Evolutionary conservation across 352 stramenopile species (phyloP), one percentile per base, ranked within the genome.

Genomic region (Lagenidium sp.): DNA sequence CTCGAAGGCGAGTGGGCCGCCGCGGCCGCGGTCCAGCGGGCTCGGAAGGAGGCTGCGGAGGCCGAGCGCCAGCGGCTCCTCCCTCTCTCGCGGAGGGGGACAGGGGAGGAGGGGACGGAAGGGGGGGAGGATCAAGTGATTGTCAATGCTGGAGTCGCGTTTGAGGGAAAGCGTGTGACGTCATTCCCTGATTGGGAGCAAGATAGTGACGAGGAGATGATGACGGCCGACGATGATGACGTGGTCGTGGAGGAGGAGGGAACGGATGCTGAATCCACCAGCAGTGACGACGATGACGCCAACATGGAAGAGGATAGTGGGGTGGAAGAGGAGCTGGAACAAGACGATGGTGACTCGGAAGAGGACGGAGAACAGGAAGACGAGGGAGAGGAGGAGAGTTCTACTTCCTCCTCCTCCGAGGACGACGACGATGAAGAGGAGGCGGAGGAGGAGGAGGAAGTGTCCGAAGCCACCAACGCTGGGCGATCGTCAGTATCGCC

Each of bases 1-100:
- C 46, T 87, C 30, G 44, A 59, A 42, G 31, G 44, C 13, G 74
- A 86, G 51, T 72, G 67, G 53, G 47, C 47, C 26, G 47, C 44
- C n/a, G 36, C 24, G 12, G 45, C 53, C 4, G 41, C 18, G 6
- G 28, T 32, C 47, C 36, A 58, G 29, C 18, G 60, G 19, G 37
- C 45, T 41, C 36, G 35, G 6, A 4, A 10, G 16, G 8, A 38
- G 23, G 11, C 26, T 13, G 36, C 38, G 37, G 31, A 24, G 16
- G 10, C 23, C 19, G 30, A 18, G 28, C 28, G 28, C 15, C 8
- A 8, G 28, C 8, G 15, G 28, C 8, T 20, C 15, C 5, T 38
- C 11, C 4, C 16, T 7, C 10, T 11, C n/a, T n/a, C n/a, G n/a
- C n/a, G n/a, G n/a, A n/a, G n/a, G n/a, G n/a, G n/a, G n/a, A n/a